Conservation (phyloP, 1,284 basidiomycete genomes). For the Chalciporus sp. region DNA sequence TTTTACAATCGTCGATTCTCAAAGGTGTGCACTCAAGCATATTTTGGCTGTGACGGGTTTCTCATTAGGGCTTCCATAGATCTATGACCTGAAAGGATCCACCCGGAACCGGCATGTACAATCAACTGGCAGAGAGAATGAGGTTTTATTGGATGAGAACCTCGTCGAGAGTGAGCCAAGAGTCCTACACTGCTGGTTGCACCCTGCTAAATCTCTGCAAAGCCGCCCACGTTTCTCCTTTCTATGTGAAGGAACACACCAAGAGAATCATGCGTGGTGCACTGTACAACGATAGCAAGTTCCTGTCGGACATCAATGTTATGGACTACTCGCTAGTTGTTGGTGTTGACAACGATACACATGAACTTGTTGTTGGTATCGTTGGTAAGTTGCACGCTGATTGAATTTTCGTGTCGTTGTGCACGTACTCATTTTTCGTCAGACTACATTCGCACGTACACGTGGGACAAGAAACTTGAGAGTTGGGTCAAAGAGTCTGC, state of each 20-base stretch:
- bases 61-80: conserved; percentile 46
- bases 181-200: not conserved
- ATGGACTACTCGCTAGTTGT: conserved; percentile 99
- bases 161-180: conserved; percentile 71
- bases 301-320: conserved; percentile 93
- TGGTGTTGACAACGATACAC: conserved; percentile 83
- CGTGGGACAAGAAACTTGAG: conserved; percentile 98
- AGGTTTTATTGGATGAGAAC: conserved; percentile 93
- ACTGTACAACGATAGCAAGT: conserved; percentile 92
- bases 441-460: conserved; percentile 95
- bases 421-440: conserved; percentile 6
- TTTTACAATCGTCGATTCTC: conserved; percentile 91
- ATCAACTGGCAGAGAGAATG: conserved; percentile 88
- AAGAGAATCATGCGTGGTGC: conserved; percentile 92
- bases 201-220: conserved; percentile 15
- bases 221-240: conserved; percentile 77
- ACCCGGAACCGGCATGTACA: conserved; percentile 91
- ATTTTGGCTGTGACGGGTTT: not conserved
- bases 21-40: conserved; percentile 56
- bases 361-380: conserved; percentile 93
- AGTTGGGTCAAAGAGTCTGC: conserved; percentile 96
- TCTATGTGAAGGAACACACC: conserved; percentile 94
- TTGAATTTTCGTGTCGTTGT: not conserved
- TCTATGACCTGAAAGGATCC: conserved; percentile 94
- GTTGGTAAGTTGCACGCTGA: conserved; percentile 64